Conservation (phyloP, 805 yeast genomes). For the Cyberlindnera sargentensis region DNA sequence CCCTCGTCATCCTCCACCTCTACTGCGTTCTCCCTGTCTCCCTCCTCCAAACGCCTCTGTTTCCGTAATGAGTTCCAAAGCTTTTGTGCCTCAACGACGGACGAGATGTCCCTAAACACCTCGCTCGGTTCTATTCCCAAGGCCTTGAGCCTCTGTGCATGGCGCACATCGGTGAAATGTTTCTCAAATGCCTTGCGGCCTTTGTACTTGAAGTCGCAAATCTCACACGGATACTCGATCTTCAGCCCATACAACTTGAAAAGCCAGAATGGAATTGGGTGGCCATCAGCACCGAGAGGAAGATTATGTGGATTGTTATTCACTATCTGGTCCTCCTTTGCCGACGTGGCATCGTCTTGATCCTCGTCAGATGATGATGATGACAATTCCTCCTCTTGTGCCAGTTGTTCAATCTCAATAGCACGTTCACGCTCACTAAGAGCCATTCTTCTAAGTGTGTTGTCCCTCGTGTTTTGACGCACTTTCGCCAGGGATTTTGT, state of each 20-base stretch:
- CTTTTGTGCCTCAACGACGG: conserved; percentile 58
- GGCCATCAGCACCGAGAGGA: conserved; percentile 84
- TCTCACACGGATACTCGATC: conserved; percentile 67
- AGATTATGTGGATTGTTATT: conserved; percentile 45
- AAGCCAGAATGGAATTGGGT: conserved; percentile 90
- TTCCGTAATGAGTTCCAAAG: conserved; percentile 43
- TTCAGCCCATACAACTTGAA: conserved; percentile 85
- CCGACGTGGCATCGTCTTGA: conserved; percentile 16
- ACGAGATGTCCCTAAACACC: conserved; percentile 56
- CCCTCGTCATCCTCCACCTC: conserved; percentile 94
- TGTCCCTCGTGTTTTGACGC: conserved; percentile 42
- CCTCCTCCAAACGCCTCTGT: conserved; percentile 5
- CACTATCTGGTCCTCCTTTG: conserved; percentile 9
- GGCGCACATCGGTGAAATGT: conserved; percentile 71
- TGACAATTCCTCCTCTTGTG: conserved; percentile 21
- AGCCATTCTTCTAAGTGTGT: conserved; percentile 57
- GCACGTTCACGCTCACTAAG: conserved; percentile 53
- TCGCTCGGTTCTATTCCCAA: conserved; percentile 55
- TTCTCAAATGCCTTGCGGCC: conserved; percentile 67
- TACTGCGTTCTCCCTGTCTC: conserved; percentile 44
- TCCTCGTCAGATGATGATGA: conserved; percentile 25
- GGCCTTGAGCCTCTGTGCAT: conserved; percentile 63
- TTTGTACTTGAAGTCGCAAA: conserved; percentile 64
- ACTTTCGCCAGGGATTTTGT: conserved; percentile 24
- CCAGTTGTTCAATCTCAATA: conserved; percentile 22